Evolutionary conservation across 768 basidiomycete species (phyloP), one percentile per base, ranked within the genome.

Genomic region (Rhodotorula babjevae): DNA sequence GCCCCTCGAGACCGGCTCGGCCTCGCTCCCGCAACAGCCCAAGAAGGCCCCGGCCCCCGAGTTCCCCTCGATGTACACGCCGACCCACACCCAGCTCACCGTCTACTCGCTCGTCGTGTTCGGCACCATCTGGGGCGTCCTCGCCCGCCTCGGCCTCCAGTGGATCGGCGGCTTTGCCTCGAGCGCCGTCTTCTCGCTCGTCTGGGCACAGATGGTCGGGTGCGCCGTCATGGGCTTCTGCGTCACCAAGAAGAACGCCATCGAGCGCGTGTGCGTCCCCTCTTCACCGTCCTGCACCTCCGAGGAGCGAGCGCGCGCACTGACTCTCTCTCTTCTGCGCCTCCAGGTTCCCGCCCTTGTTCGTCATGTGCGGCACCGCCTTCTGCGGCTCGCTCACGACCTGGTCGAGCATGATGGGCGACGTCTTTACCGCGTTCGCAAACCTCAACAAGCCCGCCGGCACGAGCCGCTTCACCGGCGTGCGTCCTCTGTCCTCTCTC

Each of bases 341-440:
- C n/a, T n/a, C n/a, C 77, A 96, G 93, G 74, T 93, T 94, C 82
- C 88, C 87, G 0, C 93, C 93, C 8, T 78, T 96, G 25, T 95
- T 93, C 80, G 91, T 89, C 5, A 91, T 90, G 31, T 79, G 92
- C 21, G 91, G 93, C 0, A 96, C 93, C 89, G 93, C 92, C 23
- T 92, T 97, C 81, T 98, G 96, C 79, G 96, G 95, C 7, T 95
- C 92, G 3, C 81, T 98, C 77, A 99, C 96, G 18, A 97, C 93
- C 4, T 98, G 98, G 83, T 96, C 94, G 25, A 86, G 88, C 50
- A 98, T 96, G 96, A 92, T 97, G 81, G 79, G 91, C 18, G 91
- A 94, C 72, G 81, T 92, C 0, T 98, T 95, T 78, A 81, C 85
- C 65, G 90, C 92, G 0, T 98, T 93, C 87, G 84, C 89, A 1